These are phyloP conservation scores for Trichoderma koningii DNA, from an alignment of 2,329 filamentous ascomycete species.

Conservation along the genomic window DNA sequence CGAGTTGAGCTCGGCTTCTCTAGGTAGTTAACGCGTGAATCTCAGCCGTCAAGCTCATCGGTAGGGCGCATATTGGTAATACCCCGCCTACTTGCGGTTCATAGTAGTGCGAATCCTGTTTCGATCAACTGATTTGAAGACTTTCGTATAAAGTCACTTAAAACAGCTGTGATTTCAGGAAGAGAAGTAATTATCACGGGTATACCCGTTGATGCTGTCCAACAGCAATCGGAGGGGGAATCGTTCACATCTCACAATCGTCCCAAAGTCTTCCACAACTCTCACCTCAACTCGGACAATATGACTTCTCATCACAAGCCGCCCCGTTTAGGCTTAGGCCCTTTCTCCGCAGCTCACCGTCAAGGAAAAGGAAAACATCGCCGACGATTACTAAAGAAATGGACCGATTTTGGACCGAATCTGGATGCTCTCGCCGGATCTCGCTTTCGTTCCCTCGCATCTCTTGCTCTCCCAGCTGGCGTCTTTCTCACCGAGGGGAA, in stretches of 20 bases:
- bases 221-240: background rate
- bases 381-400: conserved; percentile 22
- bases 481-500: background rate
- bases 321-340: conserved; percentile 16
- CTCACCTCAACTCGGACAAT: background rate
- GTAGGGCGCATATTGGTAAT: background rate
- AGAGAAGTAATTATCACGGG: background rate
- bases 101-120: background rate
- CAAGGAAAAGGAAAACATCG: conserved; percentile 23
- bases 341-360: background rate
- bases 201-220: too few relatives aligned
- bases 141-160: background rate
- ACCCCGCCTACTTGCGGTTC: background rate
- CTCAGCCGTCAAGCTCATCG: background rate
- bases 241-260: background rate
- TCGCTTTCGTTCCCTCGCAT: background rate
- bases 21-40: background rate
- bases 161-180: background rate
- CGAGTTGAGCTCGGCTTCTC: background rate
- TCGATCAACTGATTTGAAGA: background rate
- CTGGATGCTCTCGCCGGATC: conserved; percentile 17
- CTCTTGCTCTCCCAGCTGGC: background rate
- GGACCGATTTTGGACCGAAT: conserved; percentile 24
- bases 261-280: background rate
- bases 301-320: background rate